phyloP scores from a whole-genome alignment of 805 yeast genomes.

The Monosporozyma solicola region DNA sequence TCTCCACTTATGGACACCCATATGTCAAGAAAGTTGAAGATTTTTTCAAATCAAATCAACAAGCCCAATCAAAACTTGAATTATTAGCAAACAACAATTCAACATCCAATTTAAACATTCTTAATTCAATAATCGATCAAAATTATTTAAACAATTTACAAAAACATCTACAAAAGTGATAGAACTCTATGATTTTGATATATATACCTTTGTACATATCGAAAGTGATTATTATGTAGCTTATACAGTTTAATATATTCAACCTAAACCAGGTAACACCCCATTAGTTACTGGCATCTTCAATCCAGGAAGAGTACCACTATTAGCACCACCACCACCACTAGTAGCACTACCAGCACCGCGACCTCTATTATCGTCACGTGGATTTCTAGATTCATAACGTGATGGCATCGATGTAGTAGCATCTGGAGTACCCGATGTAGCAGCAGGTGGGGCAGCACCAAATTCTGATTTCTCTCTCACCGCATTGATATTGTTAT shows the following conservation, averaged over 20 bases:
- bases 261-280: conserved; percentile 5
- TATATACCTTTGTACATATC: not conserved
- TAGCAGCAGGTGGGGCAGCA: conserved; percentile 23
- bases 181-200: not conserved
- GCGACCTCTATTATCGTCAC: not conserved
- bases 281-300: not conserved
- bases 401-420: not conserved
- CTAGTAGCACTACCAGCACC: not conserved
- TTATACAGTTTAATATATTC: not conserved
- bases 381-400: not conserved
- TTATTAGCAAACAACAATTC: not conserved
- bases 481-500: conserved; percentile 29
- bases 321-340: not conserved
- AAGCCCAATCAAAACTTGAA: conserved; percentile 5
- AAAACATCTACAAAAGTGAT: not conserved
- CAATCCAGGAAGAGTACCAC: conserved; percentile 10
- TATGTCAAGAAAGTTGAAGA: conserved; percentile 15
- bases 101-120: not conserved
- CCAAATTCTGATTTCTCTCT: conserved; percentile 29
- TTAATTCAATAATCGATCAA: not conserved
- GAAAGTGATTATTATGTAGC: not conserved
- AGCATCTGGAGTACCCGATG: not conserved
- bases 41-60: conserved; percentile 1
- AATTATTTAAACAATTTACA: not conserved
- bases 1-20: conserved; percentile 14